phyloP scores from a whole-genome alignment of 2,329 filamentous ascomycete species.

The Dactylellina sp. region DNA sequence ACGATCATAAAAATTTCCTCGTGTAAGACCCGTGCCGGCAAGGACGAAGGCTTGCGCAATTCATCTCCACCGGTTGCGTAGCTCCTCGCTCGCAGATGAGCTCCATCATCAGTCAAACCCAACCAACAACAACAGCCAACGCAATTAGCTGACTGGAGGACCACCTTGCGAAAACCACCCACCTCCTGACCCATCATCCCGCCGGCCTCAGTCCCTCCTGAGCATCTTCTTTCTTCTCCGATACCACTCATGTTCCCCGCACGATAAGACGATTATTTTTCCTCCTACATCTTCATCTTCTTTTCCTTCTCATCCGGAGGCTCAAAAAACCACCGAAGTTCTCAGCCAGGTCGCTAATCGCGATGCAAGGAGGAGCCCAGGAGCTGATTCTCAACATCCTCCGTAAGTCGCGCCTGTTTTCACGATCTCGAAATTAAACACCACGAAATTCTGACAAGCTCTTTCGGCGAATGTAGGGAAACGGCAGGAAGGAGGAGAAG shows the following conservation, averaged over 20 bases:
- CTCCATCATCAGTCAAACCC: not conserved
- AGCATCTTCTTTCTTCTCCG: not conserved
- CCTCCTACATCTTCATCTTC: not conserved
- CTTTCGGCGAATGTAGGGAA: slow-evolving; percentile 24
- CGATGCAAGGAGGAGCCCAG: slow-evolving; percentile 48
- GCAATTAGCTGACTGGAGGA: not conserved
- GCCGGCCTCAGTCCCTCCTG: not conserved
- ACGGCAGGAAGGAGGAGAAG: slow-evolving; percentile 50
- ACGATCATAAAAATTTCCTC: not conserved
- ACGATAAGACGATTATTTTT: not conserved
- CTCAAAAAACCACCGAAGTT: not conserved
- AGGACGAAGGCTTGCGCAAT: slow-evolving; percentile 18
- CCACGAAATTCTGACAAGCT: not conserved
- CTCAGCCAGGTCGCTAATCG: slow-evolving; percentile 12
- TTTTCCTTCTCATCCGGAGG: not conserved
- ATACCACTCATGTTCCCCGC: slow-evolving; percentile 8
- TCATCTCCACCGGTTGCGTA: slow-evolving; percentile 5
- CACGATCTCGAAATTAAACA: not conserved
- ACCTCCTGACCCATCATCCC: slow-evolving; percentile 17
- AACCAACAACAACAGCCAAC: slow-evolving; percentile 4
- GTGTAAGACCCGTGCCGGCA: not conserved
- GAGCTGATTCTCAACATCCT: slow-evolving; percentile 46
- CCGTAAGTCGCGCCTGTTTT: slow-evolving; percentile 16
- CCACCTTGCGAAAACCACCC: slow-evolving; percentile 23
- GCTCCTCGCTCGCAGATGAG: not conserved